Evolutionary conservation across 768 basidiomycete genomes (phyloP).

Genomic region (Lentinula guzmanii): DNA sequence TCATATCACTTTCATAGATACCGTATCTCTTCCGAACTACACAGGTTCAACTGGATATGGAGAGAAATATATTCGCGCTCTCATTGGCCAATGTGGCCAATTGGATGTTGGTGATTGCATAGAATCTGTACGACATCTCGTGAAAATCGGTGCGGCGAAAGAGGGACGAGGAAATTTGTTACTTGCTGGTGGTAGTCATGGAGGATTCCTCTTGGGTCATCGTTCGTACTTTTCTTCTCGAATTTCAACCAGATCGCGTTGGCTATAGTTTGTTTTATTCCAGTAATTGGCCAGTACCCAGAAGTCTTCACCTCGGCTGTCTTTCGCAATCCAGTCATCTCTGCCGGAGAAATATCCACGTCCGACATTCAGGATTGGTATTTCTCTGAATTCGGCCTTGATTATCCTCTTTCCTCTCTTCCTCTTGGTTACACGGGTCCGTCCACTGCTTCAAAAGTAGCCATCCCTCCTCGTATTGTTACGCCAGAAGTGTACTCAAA

Average conservation of each 20-base stretch:
- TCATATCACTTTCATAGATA: conserved; percentile 32
- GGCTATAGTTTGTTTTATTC: not conserved
- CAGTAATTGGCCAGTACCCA: conserved; percentile 62
- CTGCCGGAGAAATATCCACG: conserved; percentile 44
- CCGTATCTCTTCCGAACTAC: conserved; percentile 58
- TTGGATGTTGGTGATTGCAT: conserved; percentile 66
- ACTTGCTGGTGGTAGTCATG: conserved; percentile 63
- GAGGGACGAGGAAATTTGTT: conserved; percentile 46
- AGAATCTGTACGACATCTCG: conserved; percentile 44
- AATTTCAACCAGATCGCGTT: not conserved
- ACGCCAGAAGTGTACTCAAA: conserved; percentile 36
- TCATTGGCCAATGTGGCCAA: conserved; percentile 55
- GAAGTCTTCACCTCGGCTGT: conserved; percentile 56
- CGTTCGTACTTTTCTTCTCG: conserved; percentile 28
- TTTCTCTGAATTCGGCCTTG: conserved; percentile 39
- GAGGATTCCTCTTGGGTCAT: conserved; percentile 58
- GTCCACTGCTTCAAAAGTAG: conserved; percentile 9
- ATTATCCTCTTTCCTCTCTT: conserved; percentile 31
- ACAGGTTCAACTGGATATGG: conserved; percentile 65
- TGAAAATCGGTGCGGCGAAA: conserved; percentile 41
- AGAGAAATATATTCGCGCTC: conserved; percentile 45
- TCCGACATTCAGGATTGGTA: conserved; percentile 74
- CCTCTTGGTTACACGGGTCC: conserved; percentile 2
- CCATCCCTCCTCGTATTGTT: conserved; percentile 28
- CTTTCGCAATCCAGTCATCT: conserved; percentile 67